These are phyloP conservation scores for Suillus placidus DNA, from an alignment of 768 basidiomycete species.

Conservation along the genomic window DNA sequence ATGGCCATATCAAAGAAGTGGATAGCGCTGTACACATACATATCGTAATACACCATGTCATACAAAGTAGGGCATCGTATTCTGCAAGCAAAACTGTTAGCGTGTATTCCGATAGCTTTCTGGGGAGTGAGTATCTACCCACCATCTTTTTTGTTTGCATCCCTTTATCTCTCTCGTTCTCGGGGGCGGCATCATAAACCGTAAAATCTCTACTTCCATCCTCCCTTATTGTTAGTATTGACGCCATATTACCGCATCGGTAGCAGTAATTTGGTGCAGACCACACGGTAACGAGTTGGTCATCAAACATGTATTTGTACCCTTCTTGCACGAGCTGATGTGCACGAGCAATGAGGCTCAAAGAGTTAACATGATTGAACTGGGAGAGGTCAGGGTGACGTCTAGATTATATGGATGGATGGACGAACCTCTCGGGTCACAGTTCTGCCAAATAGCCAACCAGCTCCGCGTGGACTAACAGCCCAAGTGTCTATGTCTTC, in stretches of 20 bases:
- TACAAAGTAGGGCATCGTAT: constrained; percentile 59
- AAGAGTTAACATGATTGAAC: constrained; percentile 92
- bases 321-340: constrained; percentile 98
- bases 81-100: constrained; percentile 35
- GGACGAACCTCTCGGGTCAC: constrained; percentile 78
- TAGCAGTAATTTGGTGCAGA: constrained; percentile 86
- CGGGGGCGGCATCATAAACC: constrained; percentile 84
- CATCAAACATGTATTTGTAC: constrained; percentile 96
- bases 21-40: constrained; percentile 7
- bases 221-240: constrained; percentile 83
- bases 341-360: constrained; percentile 88
- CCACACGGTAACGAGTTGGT: constrained; percentile 91
- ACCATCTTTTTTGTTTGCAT: constrained; percentile 78
- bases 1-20: not conserved
- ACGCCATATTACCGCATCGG: constrained; percentile 87
- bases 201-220: constrained; percentile 69
- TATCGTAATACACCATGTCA: constrained; percentile 23
- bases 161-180: constrained; percentile 85
- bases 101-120: not conserved
- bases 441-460: constrained; percentile 88
- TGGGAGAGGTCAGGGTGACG: constrained; percentile 29
- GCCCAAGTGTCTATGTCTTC: constrained; percentile 97
- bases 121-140: constrained; percentile 27
- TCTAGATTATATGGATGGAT: constrained; percentile 2
- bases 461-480: constrained; percentile 93